A percentile compares a stretch with the other conserved stretches of the same genome.
Conservation (phyloP, 192 early-diverging fungal genomes). For the Coemansia sp. region DNA sequence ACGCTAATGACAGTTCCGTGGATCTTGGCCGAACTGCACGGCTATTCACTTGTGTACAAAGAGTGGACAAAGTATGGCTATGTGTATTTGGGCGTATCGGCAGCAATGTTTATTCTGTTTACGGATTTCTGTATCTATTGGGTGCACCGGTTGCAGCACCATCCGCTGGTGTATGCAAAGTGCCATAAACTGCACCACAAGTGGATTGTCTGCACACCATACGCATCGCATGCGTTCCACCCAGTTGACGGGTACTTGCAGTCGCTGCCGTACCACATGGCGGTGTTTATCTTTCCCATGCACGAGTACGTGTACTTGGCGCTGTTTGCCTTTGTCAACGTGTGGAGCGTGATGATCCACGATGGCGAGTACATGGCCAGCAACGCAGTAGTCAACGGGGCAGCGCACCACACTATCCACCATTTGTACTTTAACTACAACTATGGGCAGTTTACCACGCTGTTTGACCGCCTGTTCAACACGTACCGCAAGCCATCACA, state of each 20-base stretch:
- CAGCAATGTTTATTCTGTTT: slow-evolving; percentile 80
- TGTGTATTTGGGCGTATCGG: slow-evolving; percentile 66
- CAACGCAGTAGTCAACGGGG: slow-evolving; percentile 74
- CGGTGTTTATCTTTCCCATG: slow-evolving; percentile 88
- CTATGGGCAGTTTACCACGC: slow-evolving; percentile 96
- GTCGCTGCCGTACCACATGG: slow-evolving; percentile 91
- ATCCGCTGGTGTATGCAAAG: slow-evolving; percentile 82
- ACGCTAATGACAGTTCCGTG: slow-evolving; percentile 84
- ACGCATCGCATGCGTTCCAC: slow-evolving; percentile 93
- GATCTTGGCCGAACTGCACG: slow-evolving; percentile 86
- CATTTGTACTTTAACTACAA: slow-evolving; percentile 99
- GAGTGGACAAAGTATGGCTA: slow-evolving; percentile 68
- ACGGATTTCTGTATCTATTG: slow-evolving; percentile 97
- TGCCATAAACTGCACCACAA: slow-evolving; percentile 88
- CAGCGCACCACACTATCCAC: slow-evolving; percentile 97
- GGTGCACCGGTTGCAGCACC: slow-evolving; percentile 91
- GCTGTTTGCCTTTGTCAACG: slow-evolving; percentile 86
- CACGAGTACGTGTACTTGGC: slow-evolving; percentile 83
- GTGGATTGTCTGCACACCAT: slow-evolving; percentile 93
- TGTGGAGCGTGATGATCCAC: slow-evolving; percentile 98
- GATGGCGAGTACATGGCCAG: slow-evolving; percentile 83
- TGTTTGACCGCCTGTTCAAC: slow-evolving; percentile 81
- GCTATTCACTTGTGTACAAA: slow-evolving; percentile 84
- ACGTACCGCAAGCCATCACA: slow-evolving; percentile 67
- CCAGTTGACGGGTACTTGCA: slow-evolving; percentile 92